Percentiles rank a stretch among this genome's conserved stretches.
phyloP scores from a whole-genome alignment of 805 yeast species.

The Metschnikowia noctiluminum region DNA sequence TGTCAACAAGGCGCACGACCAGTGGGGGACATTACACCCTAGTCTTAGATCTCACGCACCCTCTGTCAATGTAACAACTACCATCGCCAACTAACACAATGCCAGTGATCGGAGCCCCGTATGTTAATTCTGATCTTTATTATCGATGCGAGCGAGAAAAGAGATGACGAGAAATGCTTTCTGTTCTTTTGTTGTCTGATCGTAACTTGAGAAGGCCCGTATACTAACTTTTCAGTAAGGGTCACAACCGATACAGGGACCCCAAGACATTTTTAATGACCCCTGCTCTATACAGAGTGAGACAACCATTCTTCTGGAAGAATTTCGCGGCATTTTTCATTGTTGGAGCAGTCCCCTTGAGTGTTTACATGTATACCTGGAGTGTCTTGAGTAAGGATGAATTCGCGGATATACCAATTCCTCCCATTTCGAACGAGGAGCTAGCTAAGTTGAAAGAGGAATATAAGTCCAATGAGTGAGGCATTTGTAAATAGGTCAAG shows the following conservation, averaged over 20 bases:
- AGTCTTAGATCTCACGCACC: too few species aligned
- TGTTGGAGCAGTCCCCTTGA: conserved; percentile 61
- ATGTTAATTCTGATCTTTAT: conserved; percentile 14
- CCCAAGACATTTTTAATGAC: conserved; percentile 81
- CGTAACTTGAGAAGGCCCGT: too few species aligned
- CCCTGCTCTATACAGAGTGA: conserved; percentile 87
- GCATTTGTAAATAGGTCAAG: conserved; percentile 7
- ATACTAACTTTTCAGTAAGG: conserved; percentile 31
- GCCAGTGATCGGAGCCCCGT: conserved; percentile 32
- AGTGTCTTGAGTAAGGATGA: conserved; percentile 70
- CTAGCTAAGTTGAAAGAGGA: conserved; percentile 69
- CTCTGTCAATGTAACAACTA: too few species aligned
- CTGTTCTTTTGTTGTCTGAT: too few species aligned
- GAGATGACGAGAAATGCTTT: not conserved
- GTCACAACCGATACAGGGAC: conserved; percentile 48
- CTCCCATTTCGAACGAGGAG: conserved; percentile 82
- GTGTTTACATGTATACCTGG: conserved; percentile 66
- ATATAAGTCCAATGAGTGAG: conserved; percentile 48
- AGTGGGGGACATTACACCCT: too few species aligned
- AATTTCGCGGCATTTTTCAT: conserved; percentile 63
- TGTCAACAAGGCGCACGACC: conserved; percentile 5
- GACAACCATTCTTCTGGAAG: conserved; percentile 79
- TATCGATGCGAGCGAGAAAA: not conserved
- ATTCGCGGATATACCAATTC: conserved; percentile 88
- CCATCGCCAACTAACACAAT: conserved; percentile 9